Conservation (phyloP, 345 rosid genomes). For the Psidium friedrichsthalianum region DNA sequence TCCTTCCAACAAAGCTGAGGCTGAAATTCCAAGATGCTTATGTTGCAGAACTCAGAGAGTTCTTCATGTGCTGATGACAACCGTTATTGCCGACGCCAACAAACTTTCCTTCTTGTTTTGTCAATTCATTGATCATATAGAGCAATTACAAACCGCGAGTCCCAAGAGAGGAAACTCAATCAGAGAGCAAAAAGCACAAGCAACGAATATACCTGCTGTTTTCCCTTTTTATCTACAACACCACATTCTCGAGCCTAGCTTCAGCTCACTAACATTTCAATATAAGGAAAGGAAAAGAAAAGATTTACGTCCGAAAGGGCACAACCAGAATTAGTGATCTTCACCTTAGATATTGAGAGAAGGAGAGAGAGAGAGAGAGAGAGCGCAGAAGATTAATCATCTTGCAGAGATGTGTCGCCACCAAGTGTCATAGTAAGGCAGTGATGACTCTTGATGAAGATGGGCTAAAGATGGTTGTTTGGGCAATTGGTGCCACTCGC, state of each 20-base stretch:
- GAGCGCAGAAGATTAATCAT: neutral
- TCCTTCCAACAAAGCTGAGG: neutral
- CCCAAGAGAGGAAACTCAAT: neutral
- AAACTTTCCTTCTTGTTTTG: neutral
- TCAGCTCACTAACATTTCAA: neutral
- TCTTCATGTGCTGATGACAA: neutral
- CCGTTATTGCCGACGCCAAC: neutral
- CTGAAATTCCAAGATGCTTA: neutral
- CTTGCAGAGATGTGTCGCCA: neutral
- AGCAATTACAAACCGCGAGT: neutral
- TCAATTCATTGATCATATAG: neutral
- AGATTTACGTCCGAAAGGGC: neutral
- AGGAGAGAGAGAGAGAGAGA: neutral
- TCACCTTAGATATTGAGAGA: neutral
- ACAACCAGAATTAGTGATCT: neutral
- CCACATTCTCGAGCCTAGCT: neutral
- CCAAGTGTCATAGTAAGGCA: neutral
- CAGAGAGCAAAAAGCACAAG: neutral
- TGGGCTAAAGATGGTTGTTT: neutral
- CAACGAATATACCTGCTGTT: neutral
- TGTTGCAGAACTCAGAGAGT: neutral
- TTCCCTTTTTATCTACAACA: neutral
- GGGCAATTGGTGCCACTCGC: neutral
- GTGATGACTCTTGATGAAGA: neutral
- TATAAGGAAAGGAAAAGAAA: neutral